A percentile compares a stretch with the other conserved stretches of the same genome.
These are phyloP conservation scores for Canavalia ensiformis DNA, from an alignment of 306 rosid genomes.

Conservation along the genomic window DNA sequence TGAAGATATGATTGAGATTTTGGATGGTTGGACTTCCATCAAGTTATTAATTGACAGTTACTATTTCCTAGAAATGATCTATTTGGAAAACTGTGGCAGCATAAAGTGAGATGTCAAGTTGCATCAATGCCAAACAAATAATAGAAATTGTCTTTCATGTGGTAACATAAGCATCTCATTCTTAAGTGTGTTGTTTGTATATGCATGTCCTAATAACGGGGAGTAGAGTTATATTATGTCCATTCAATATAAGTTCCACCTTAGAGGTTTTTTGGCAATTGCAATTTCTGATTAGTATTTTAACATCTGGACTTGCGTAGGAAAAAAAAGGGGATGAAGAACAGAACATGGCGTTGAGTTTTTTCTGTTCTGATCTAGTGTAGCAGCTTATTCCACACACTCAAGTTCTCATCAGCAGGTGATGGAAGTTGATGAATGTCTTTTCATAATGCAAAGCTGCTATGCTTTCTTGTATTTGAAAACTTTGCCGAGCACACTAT, in stretches of 20 bases:
- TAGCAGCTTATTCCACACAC: slow-evolving; percentile 42
- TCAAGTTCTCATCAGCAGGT: slow-evolving; percentile 40
- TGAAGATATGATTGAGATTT: not conserved
- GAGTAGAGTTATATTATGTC: slow-evolving; percentile 1
- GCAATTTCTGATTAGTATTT: slow-evolving; percentile 45
- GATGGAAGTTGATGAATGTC: slow-evolving; percentile 46
- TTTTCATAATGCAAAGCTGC: slow-evolving; percentile 49
- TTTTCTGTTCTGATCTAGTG: slow-evolving; percentile 42
- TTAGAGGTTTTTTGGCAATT: not conserved
- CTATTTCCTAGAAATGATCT: slow-evolving; percentile 28
- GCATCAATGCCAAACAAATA: not conserved
- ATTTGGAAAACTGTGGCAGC: slow-evolving; percentile 22
- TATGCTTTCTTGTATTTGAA: slow-evolving; percentile 39
- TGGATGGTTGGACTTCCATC: not conserved
- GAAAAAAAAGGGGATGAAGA: slow-evolving; percentile 35
- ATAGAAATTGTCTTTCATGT: not conserved
- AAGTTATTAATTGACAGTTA: slow-evolving; percentile 15
- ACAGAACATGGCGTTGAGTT: not conserved
- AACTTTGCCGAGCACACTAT: slow-evolving; percentile 40
- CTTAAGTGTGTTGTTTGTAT: not conserved
- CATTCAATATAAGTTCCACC: slow-evolving; percentile 2
- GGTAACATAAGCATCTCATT: slow-evolving; percentile 9
- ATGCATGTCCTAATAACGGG: slow-evolving; percentile 23
- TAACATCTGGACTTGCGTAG: slow-evolving; percentile 46
- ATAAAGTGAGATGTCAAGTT: slow-evolving; percentile 35